These are phyloP conservation scores for Hansenula lynferdii DNA, from an alignment of 1,139 yeast species.

Conservation along the genomic window DNA sequence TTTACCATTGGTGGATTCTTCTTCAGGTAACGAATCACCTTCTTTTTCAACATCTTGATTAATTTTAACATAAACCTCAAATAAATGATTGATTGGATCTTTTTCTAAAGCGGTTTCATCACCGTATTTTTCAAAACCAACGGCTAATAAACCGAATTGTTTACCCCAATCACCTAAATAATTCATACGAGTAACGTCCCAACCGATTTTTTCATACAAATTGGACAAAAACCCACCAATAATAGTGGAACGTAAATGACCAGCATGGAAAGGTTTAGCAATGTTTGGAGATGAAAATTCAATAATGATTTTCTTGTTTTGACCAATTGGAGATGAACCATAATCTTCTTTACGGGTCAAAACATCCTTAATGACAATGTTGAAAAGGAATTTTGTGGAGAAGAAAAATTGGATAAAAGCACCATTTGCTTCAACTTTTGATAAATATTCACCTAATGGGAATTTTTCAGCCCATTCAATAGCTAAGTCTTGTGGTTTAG, in stretches of 20 bases:
- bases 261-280: conserved; percentile 99
- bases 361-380: conserved; percentile 67
- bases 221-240: conserved; percentile 96
- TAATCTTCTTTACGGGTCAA: conserved; percentile 54
- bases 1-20: conserved; percentile 63
- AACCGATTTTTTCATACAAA: conserved; percentile 85
- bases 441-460: conserved; percentile 62
- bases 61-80: conserved; percentile 87
- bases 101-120: conserved; percentile 60
- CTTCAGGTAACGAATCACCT: conserved; percentile 56
- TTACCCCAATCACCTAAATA: conserved; percentile 99
- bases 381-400: conserved; percentile 57
- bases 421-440: conserved; percentile 77
- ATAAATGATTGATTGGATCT: conserved; percentile 93
- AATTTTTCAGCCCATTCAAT: conserved; percentile 72
- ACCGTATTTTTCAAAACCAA: conserved; percentile 87
- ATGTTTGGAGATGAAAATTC: conserved; percentile 98
- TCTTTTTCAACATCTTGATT: conserved; percentile 77
- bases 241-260: conserved; percentile 95
- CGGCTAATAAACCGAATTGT: conserved; percentile 94
- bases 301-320: conserved; percentile 65
- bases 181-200: conserved; percentile 86
- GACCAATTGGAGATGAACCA: conserved; percentile 77
- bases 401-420: conserved; percentile 90
- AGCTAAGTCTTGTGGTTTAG: conserved; percentile 81